Percentiles rank a stretch among this genome's conserved stretches.
Conservation (phyloP, 176 grass and related monocot species). For the Oryza meyeriana region DNA sequence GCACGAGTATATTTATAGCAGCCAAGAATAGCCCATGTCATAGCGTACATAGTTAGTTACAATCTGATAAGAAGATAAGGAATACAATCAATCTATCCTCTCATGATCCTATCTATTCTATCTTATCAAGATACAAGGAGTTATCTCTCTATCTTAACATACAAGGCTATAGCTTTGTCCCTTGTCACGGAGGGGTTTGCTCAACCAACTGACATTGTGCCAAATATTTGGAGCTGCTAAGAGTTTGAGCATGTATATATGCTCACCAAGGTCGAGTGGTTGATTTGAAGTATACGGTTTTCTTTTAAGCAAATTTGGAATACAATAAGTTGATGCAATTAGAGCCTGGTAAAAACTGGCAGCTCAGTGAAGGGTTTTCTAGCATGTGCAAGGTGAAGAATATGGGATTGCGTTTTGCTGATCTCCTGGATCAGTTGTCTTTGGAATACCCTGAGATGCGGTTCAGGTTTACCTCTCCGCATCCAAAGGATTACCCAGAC, state of each 20-base stretch:
- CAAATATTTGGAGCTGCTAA: constrained; percentile 71
- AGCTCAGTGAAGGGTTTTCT: constrained; percentile 82
- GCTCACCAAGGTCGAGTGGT: neutral
- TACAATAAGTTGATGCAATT: constrained; percentile 44
- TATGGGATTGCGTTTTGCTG: constrained; percentile 77
- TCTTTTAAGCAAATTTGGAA: too few species aligned
- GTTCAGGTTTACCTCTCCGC: constrained; percentile 96
- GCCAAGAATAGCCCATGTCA: too few species aligned
- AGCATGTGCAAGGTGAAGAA: constrained; percentile 78
- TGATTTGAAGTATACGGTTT: too few species aligned
- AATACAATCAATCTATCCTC: too few species aligned
- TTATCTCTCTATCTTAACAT: too few species aligned
- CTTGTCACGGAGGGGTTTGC: constrained; percentile 71
- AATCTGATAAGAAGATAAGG: too few species aligned
- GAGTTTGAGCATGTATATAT: neutral
- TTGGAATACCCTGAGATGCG: constrained; percentile 88
- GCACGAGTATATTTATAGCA: too few species aligned
- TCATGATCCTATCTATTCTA: too few species aligned
- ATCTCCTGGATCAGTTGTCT: constrained; percentile 79
- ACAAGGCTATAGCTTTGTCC: constrained; percentile 64
- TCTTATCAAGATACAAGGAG: too few species aligned
- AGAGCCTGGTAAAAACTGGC: constrained; percentile 71
- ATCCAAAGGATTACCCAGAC: constrained; percentile 93
- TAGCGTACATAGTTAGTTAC: too few species aligned
- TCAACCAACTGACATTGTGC: constrained; percentile 50